phyloP scores from a whole-genome alignment of 2,329 filamentous ascomycete species.

The Cryphonectria japonica region DNA sequence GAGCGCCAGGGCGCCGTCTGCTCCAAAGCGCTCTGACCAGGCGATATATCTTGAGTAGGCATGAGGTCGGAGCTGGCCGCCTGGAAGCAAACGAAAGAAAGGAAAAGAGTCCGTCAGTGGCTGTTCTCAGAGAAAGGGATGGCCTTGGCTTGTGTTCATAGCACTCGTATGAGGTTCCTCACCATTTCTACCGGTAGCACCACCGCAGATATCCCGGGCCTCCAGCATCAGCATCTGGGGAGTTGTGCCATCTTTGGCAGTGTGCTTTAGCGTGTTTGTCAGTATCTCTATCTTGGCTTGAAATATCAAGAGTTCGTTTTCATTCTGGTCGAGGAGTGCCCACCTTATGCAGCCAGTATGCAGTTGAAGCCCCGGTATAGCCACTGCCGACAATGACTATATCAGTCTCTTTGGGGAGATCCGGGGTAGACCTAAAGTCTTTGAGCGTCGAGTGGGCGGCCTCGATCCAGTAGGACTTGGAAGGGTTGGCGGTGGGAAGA shows the following conservation, averaged over 20 bases:
- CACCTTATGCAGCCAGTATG: slow-evolving; percentile 36
- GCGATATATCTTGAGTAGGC: slow-evolving; percentile 38
- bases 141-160: background rate
- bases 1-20: slow-evolving; percentile 36
- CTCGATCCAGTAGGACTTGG: slow-evolving; percentile 32
- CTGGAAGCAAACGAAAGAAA: slow-evolving; percentile 5
- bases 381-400: slow-evolving; percentile 35
- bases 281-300: background rate
- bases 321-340: background rate
- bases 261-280: slow-evolving; percentile 25
- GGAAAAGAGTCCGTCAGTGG: background rate
- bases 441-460: slow-evolving; percentile 26
- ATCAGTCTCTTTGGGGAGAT: slow-evolving; percentile 30
- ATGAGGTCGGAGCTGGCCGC: slow-evolving; percentile 33
- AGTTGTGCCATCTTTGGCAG: slow-evolving; percentile 24
- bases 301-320: background rate
- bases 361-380: slow-evolving; percentile 34
- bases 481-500: slow-evolving; percentile 28
- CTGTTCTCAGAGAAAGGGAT: background rate
- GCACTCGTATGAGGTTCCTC: slow-evolving; percentile 17
- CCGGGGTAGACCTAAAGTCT: slow-evolving; percentile 24
- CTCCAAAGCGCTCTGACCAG: slow-evolving; percentile 37
- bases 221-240: slow-evolving; percentile 31
- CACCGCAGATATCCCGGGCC: slow-evolving; percentile 31
- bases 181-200: slow-evolving; percentile 35